Percentiles rank a stretch among this genome's conserved stretches.
These are phyloP conservation scores for Podospora bellae-mahoneyi DNA, from an alignment of 495 filamentous ascomycete genomes.

Conservation along the genomic window DNA sequence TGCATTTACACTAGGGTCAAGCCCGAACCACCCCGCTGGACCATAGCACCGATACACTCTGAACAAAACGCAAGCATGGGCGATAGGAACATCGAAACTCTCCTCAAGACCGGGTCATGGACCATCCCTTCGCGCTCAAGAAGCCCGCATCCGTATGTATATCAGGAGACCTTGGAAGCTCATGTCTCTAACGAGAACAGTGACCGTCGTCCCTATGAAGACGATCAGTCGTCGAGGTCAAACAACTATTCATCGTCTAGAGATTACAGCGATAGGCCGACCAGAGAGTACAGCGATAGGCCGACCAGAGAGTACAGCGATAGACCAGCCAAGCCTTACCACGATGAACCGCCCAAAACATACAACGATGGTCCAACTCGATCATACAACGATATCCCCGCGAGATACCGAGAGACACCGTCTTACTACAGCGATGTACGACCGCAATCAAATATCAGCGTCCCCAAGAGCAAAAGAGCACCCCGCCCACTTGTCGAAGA, in stretches of 20 bases:
- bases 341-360: conserved; percentile 10
- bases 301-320: not conserved
- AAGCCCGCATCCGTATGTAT: conserved; percentile 42
- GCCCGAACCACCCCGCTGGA: not conserved
- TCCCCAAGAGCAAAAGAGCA: conserved; percentile 25
- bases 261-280: not conserved
- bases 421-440: conserved; percentile 7
- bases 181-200: conserved; percentile 5
- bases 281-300: not conserved
- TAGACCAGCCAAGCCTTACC: not conserved
- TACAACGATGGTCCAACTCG: not conserved
- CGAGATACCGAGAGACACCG: conserved; percentile 3
- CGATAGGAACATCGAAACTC: conserved; percentile 33
- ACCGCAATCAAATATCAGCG: conserved; percentile 19
- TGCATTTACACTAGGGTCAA: not conserved
- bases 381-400: conserved; percentile 18
- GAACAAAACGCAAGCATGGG: conserved; percentile 34
- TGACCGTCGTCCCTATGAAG: not conserved
- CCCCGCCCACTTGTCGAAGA: conserved; percentile 48
- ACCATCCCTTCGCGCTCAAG: conserved; percentile 39
- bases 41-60: not conserved
- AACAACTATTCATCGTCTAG: conserved; percentile 12
- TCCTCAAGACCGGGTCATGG: conserved; percentile 43
- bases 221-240: not conserved
- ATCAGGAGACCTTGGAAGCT: not conserved